Evolutionary conservation across 2,329 filamentous ascomycete genomes (phyloP), one percentile per base, ranked within the genome.

Genomic region (Scedosporium minutisporum): DNA sequence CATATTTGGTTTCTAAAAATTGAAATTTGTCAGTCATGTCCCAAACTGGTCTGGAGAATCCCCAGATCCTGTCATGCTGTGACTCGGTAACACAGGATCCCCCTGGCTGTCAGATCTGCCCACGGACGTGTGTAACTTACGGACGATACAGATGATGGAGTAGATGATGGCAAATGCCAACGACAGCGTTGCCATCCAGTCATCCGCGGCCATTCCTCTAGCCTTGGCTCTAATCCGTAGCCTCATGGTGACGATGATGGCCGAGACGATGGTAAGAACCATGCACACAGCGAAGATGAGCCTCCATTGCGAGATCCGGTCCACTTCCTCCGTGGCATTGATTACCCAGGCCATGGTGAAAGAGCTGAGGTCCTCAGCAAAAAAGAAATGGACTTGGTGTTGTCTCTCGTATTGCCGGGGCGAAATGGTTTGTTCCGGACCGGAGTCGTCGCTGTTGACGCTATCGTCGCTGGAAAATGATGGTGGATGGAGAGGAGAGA

Each of bases 261-360:
- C 70, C 63, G 81, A 80, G 3, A 82, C 62, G 0, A 75, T 61
- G 0, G 79, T 78, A 14, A 83, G 67, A 21, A 74, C 68, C n/a
- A 77, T 64, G 65, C 77, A 80, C 25, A 84, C 76, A n/a, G 73
- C 71, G 25, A 84, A 71, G 51, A 84, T 82, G 41, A 73, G 73
- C 21, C 69, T 75, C 64, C 78, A 83, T 60, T 82, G 71, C 3
- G 81, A 83, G 62, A 71, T 65, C 21, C 69, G 73, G 57, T 83
- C 73, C 25, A 82, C 71, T 66, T 78, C 77, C 6, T 76, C 71
- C 6, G 77, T 71, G 59, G 78, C 80, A 71, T 82, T 77, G 53
- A 76, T 66, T 57, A 84, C 80, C 80, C 80, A 83, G 63, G 71
- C 74, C 80, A 82, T 82, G 21, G 57, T 69, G 63, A 65, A 57